These are phyloP conservation scores for Porphyrellus cyaneotinctus DNA, from an alignment of 768 basidiomycete species.

Conservation along the genomic window DNA sequence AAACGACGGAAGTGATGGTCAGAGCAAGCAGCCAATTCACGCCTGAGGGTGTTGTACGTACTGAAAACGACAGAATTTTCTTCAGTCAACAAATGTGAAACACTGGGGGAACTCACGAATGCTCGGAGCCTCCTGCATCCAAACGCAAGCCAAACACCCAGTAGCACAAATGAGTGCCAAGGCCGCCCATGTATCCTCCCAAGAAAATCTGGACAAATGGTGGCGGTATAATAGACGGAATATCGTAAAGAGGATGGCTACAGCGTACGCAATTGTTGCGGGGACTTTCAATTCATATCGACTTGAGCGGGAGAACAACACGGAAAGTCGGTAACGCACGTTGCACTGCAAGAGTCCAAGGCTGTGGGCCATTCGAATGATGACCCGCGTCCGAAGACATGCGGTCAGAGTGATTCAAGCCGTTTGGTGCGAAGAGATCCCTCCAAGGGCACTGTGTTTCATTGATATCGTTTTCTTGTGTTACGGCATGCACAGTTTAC, in stretches of 20 bases:
- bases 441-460: no score
- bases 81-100: not conserved
- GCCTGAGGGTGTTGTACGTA: not conserved
- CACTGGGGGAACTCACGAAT: constrained; percentile 9
- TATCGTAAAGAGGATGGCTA: constrained; percentile 19
- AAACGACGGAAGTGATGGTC: constrained; percentile 16
- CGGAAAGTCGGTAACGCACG: constrained; percentile 4
- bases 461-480: no score
- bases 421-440: not conserved
- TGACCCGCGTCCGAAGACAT: not conserved
- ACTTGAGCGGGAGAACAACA: not conserved
- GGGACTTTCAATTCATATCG: constrained; percentile 8
- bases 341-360: constrained; percentile 11
- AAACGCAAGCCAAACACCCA: constrained; percentile 17
- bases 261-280: constrained; percentile 12
- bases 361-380: not conserved
- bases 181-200: constrained; percentile 28
- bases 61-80: not conserved
- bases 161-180: constrained; percentile 22
- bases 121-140: constrained; percentile 4
- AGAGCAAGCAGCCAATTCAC: constrained; percentile 21
- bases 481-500: no score
- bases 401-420: not conserved
- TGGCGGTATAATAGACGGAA: constrained; percentile 23
- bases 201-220: constrained; percentile 17